Base-by-base conservation (phyloP, 2,329 filamentous ascomycete genomes). In the Exophiala bonariae region DNA sequence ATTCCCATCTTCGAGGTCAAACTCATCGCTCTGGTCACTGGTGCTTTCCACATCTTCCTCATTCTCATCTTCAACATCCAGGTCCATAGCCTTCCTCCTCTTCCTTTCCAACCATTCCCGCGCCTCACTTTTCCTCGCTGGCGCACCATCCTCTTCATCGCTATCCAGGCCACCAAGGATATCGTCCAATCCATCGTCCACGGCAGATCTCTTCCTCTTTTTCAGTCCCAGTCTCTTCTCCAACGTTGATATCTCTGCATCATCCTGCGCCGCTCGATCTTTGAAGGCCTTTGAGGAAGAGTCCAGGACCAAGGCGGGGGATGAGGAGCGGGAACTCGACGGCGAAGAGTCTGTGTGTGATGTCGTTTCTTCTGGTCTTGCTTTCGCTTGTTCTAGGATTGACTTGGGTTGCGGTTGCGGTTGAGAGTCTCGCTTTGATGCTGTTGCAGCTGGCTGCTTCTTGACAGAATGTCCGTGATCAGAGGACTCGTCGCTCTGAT, bases 161-260 rank as follows among this genome's bases (percentile, higher is more conserved):
- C 78, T 79, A 20, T 76, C 80, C 31, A 92, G 59, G 1, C 85
- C 86, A 7, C 82, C 86, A 16, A 96, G 71, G 3, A 99, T 67
- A 45, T 87, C 86, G 33, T 85, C 89, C 2, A 97, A 71, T 0
- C 90, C 92, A 62, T 96, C 91, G 61, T 96, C 91, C 16, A 82
- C 79, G 59, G 91, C 89, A 0, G 82, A 76, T 56, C 87, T 85
- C 0, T 80, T 84, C 61, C 89, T 95, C 50, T 85, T 86, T 18
- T 78, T 83, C 26, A 96, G 78, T 0, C 93, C 92, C 3, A 99
- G 72, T 61, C 88, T 95, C 66, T 85, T 90, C 70, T 99, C 93
- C 23, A 96, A 73, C 2, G 83, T 83, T 16, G 86, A 85, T 58
- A 99, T 97, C 59, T 96, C 89, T 2, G 83, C 87, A 61, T 97